Percentiles rank a stretch among this genome's conserved stretches.
Evolutionary conservation across 257 asterid species (phyloP).

Genomic region (Solanum sejunctum): DNA sequence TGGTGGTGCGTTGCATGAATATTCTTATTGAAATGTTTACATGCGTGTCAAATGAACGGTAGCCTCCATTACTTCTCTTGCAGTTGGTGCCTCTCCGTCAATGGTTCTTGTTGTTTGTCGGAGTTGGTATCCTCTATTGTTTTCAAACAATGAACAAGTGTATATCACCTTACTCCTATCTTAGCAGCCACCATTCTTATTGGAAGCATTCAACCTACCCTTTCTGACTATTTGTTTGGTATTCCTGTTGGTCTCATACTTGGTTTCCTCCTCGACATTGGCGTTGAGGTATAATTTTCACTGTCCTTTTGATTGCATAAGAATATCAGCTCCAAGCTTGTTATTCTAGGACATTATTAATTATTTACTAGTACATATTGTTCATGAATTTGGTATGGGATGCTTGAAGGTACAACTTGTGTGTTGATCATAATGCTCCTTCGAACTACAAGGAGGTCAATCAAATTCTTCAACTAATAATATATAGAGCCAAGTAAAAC

Average conservation of each 20-base stretch:
- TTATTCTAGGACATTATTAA: not conserved
- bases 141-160: conserved; percentile 21
- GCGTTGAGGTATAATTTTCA: conserved; percentile 12
- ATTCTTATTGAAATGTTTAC: no score
- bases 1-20: no score
- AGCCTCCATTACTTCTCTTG: conserved; percentile 20
- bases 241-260: conserved; percentile 25
- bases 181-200: conserved; percentile 30
- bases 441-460: conserved; percentile 24
- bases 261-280: conserved; percentile 27
- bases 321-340: not conserved
- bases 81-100: conserved; percentile 19
- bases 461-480: not conserved
- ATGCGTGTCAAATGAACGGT: conserved; percentile 23
- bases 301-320: not conserved
- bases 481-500: not conserved
- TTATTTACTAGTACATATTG: no score
- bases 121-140: conserved; percentile 26
- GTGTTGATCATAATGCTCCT: conserved; percentile 20
- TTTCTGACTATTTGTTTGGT: conserved; percentile 36
- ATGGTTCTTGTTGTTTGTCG: conserved; percentile 11
- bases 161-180: conserved; percentile 35
- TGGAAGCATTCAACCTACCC: conserved; percentile 26
- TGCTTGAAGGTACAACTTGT: conserved; percentile 28
- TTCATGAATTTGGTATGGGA: conserved; percentile 31